Evolutionary conservation across 2,329 filamentous ascomycete species (phyloP).

Genomic region (Chaetothyriales sp.): DNA sequence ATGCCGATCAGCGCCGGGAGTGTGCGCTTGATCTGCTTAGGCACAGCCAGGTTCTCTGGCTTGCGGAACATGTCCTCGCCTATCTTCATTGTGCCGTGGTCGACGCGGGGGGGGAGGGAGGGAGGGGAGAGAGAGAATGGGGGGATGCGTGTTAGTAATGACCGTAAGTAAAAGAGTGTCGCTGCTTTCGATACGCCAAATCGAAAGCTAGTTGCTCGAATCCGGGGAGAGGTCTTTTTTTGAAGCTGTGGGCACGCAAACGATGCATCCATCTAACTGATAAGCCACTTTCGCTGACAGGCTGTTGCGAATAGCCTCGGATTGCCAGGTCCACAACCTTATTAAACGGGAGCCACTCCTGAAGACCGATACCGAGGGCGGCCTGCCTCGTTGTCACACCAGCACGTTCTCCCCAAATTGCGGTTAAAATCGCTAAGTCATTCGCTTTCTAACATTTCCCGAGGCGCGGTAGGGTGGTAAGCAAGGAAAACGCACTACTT

Average conservation of each 20-base stretch:
- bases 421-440: background rate
- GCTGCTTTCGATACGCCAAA: background rate
- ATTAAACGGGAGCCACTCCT: background rate
- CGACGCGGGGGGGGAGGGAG: background rate
- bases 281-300: background rate
- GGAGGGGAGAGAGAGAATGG: background rate
- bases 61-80: background rate
- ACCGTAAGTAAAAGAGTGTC: slow-evolving; percentile 21
- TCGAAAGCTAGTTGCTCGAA: background rate
- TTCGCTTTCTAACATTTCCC: background rate
- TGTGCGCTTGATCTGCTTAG: slow-evolving; percentile 36
- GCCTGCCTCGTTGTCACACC: background rate
- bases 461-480: background rate
- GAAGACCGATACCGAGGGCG: background rate
- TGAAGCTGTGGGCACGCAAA: background rate
- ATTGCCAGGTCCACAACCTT: background rate
- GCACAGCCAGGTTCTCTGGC: slow-evolving; percentile 20
- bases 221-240: background rate
- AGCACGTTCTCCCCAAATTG: background rate
- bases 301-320: background rate
- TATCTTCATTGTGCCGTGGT: background rate
- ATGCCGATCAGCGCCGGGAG: slow-evolving; percentile 35
- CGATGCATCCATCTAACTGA: background rate
- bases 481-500: background rate
- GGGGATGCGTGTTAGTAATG: background rate